Evolutionary conservation across 768 basidiomycete species (phyloP).

Genomic region (Russula griseocarnosa): DNA sequence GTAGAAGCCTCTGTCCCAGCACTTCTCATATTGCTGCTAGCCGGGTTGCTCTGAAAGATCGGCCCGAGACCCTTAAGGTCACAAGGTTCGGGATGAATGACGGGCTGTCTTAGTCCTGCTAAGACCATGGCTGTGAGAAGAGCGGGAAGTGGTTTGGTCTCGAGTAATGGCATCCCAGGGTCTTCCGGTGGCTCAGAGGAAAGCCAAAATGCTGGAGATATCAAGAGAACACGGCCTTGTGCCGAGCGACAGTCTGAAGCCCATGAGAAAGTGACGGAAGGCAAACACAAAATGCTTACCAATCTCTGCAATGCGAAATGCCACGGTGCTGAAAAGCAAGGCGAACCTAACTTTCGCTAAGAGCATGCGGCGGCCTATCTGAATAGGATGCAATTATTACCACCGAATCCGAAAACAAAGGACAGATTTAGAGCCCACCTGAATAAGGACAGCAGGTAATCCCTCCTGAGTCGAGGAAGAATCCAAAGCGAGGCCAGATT

Average conservation of each 20-base stretch:
- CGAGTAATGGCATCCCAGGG: background rate
- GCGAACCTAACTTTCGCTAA: slow-evolving; percentile 12
- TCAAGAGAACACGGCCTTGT: slow-evolving; percentile 9
- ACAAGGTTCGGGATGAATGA: slow-evolving; percentile 10
- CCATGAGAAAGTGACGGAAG: background rate
- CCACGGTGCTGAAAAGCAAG: slow-evolving; percentile 10
- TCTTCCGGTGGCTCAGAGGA: slow-evolving; percentile 1
- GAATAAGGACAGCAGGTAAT: slow-evolving; percentile 11
- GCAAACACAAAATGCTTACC: background rate
- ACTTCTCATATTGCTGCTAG: background rate
- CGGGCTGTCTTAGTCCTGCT: background rate
- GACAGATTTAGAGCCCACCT: background rate
- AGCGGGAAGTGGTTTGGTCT: slow-evolving; percentile 11
- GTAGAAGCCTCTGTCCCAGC: background rate
- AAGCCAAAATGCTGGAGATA: slow-evolving; percentile 16
- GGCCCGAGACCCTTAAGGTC: background rate
- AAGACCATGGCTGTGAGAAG: slow-evolving; percentile 15
- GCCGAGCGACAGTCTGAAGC: slow-evolving; percentile 5
- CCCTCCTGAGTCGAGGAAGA: slow-evolving; percentile 18
- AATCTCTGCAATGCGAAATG: slow-evolving; percentile 16
- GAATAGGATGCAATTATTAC: background rate
- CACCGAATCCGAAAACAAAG: background rate
- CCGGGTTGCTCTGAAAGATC: background rate
- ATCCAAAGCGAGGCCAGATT: slow-evolving; percentile 13
- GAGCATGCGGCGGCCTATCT: slow-evolving; percentile 20